Conservation (phyloP, 2,329 filamentous ascomycete genomes). For the Westerdykella sp. region DNA sequence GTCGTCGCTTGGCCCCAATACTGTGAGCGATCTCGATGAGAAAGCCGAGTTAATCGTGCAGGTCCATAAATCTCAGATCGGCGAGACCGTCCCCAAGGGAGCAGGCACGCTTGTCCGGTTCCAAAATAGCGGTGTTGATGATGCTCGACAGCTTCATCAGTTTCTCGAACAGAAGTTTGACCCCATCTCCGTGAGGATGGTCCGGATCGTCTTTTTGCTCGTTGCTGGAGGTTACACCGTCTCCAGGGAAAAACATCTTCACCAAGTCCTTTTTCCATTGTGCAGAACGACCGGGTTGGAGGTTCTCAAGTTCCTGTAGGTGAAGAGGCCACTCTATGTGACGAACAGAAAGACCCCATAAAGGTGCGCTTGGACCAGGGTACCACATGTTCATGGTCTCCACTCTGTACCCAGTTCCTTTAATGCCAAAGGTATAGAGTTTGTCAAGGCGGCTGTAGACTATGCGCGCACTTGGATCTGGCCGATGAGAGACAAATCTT, state of each 20-base stretch:
- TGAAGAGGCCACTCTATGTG: constrained; percentile 26
- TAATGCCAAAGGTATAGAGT: constrained; percentile 27
- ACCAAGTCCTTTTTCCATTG: constrained; percentile 15
- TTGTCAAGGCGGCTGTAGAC: constrained; percentile 16
- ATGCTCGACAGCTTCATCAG: constrained; percentile 24
- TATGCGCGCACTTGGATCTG: constrained; percentile 12
- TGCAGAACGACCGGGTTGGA: constrained; percentile 17
- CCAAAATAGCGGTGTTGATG: constrained; percentile 6
- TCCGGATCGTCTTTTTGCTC: constrained; percentile 2
- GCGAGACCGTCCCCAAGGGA: neutral
- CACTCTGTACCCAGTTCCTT: constrained; percentile 22
- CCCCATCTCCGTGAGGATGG: constrained; percentile 11
- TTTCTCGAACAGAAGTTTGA: constrained; percentile 16
- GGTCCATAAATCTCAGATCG: neutral
- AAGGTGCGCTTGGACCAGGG: constrained; percentile 11
- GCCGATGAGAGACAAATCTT: constrained; percentile 5
- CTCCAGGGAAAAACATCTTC: constrained; percentile 22
- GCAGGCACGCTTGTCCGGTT: neutral
- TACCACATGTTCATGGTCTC: constrained; percentile 27
- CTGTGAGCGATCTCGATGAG: too few species aligned
- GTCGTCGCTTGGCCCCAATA: too few species aligned
- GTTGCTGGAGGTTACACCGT: constrained; percentile 13
- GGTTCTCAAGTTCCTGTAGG: constrained; percentile 21
- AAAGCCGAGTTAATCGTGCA: neutral
- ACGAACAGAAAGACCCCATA: constrained; percentile 28